Base-by-base conservation (phyloP, 257 asterid genomes). In the Prunella vulgaris region DNA sequence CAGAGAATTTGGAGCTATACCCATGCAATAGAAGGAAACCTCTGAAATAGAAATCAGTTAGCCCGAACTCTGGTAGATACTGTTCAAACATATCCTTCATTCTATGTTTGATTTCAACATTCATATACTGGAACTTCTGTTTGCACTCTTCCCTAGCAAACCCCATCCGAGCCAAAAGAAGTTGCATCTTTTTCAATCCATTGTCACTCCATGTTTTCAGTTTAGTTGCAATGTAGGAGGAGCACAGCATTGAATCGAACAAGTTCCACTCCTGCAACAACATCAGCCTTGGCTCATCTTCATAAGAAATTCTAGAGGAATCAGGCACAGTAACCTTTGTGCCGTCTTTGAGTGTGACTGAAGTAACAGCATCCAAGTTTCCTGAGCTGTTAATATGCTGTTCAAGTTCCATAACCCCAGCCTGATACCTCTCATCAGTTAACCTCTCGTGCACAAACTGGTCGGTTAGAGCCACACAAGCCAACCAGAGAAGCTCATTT, bases 21-120 rank as follows among this genome's bases (percentile, higher is more conserved):
- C 99, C 98, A 13, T 87, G 93, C 51, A 87, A 56, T 12, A 91
- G 85, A 61, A 91, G 74, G 75, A 94, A 94, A 35, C 97, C 96
- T 74, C 94, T 78, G 69, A 87, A 91, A 49, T 89, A 89, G 78
- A 94, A 94, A 78, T 89, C 96, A 0, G 92, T 87, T 48, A 94
- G 90, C 71, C 99, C 99, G 68, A 86, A 91, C 74, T 91, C 98
- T 0, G 98, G 99, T 59, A 94, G 78, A 80, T 71, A 91, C 75
- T 85, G 90, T 65, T 89, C 92, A 63, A 94, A 94, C 98, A 89
- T 94, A n/a, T 89, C 97, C 80, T 87, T 94, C 99, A 94, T 92
- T 53, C 79, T 83, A 52, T 78, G 85, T 70, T 94, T 92, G 66
- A 94, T 89, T 70, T 91, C 97, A 8, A 92, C 84, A 40, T 87